A percentile compares a stretch with the other conserved stretches of the same genome.
Evolutionary conservation across 2,329 filamentous ascomycete genomes (phyloP).

Genomic region (Fusarium sp.): DNA sequence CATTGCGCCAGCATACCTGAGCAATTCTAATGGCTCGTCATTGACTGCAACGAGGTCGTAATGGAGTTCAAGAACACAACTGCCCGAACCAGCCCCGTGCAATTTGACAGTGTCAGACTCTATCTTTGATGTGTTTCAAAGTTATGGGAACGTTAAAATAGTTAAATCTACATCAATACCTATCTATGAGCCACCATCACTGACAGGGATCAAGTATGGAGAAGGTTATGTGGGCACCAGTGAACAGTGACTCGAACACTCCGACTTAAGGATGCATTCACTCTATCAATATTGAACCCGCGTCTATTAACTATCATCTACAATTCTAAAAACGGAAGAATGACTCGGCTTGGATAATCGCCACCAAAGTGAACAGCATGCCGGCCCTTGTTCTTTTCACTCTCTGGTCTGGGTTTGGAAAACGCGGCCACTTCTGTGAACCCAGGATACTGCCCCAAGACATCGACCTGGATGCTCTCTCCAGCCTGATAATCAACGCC

Average conservation of each 20-base stretch:
- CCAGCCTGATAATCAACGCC: background rate
- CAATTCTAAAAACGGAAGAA: conserved; percentile 30
- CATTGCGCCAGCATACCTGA: conserved; percentile 53
- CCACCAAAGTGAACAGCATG: conserved; percentile 32
- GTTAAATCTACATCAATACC: background rate
- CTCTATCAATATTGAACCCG: background rate
- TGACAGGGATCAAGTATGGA: background rate
- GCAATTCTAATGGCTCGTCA: conserved; percentile 6
- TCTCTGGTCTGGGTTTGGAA: background rate
- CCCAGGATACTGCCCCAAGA: background rate
- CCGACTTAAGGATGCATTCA: background rate
- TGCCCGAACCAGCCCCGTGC: background rate
- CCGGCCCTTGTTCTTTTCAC: background rate
- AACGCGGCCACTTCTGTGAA: background rate
- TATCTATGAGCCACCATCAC: background rate
- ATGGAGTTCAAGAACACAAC: background rate
- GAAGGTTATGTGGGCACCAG: background rate
- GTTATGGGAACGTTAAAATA: background rate
- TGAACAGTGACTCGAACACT: background rate
- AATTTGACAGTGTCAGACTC: background rate
- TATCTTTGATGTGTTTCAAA: background rate
- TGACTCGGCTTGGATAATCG: conserved; percentile 32
- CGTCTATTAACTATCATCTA: background rate
- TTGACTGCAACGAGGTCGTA: background rate
- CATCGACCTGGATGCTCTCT: background rate